phyloP scores from a whole-genome alignment of 1,284 basidiomycete species.

The Vanrija sp. region DNA sequence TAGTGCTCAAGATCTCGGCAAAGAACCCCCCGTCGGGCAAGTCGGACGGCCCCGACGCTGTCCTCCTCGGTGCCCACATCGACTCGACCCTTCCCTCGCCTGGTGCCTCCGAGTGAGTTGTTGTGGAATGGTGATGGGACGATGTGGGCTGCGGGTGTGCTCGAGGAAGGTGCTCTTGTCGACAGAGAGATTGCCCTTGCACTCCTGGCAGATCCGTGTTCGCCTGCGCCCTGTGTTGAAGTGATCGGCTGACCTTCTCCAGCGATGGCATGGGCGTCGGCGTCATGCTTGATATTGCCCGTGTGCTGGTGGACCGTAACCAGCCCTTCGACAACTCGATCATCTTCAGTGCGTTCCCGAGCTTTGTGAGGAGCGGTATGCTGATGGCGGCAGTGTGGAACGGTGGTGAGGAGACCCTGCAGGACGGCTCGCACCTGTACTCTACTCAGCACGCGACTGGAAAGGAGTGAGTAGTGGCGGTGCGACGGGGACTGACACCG shows the following conservation, averaged over 20 bases:
- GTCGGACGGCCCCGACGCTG: slow-evolving; percentile 67
- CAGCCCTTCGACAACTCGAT: slow-evolving; percentile 73
- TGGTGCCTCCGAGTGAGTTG: slow-evolving; percentile 68
- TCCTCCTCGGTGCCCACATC: slow-evolving; percentile 85
- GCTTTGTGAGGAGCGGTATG: not conserved
- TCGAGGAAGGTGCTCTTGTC: not conserved
- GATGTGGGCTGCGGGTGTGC: not conserved
- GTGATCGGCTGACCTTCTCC: too few relatives aligned
- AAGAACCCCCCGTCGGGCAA: slow-evolving; percentile 50
- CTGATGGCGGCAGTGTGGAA: slow-evolving; percentile 70
- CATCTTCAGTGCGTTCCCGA: slow-evolving; percentile 66
- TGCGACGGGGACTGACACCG: not conserved
- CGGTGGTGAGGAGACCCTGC: slow-evolving; percentile 77
- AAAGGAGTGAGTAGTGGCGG: slow-evolving; percentile 56
- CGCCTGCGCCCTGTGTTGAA: too few relatives aligned
- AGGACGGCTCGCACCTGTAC: slow-evolving; percentile 90
- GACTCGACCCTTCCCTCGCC: slow-evolving; percentile 64
- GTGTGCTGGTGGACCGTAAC: slow-evolving; percentile 70
- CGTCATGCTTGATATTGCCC: slow-evolving; percentile 84
- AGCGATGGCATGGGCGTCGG: slow-evolving; percentile 77
- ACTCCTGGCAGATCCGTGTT: slow-evolving; percentile 1
- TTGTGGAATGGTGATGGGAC: not conserved
- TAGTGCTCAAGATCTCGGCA: slow-evolving; percentile 76
- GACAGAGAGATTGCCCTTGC: slow-evolving; percentile 6
- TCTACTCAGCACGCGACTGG: slow-evolving; percentile 78